A percentile compares a stretch with the other conserved stretches of the same genome.
Conservation (phyloP, 2,329 filamentous ascomycete species). For the Ceratocystis huliohia region DNA sequence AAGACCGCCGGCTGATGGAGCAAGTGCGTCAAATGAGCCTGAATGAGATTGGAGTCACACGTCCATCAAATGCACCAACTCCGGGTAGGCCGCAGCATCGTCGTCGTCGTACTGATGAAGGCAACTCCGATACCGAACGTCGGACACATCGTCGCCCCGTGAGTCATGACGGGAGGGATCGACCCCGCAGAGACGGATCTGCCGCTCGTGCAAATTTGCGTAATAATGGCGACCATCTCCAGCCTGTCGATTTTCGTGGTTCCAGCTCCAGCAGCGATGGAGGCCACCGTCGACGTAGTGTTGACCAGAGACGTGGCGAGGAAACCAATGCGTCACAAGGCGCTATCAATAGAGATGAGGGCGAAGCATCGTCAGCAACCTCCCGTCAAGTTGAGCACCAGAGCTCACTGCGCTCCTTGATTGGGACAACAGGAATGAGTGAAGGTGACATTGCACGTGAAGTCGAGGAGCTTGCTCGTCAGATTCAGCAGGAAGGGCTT, state of each 20-base stretch:
- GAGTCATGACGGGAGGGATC: constrained; percentile 24
- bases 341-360: background rate
- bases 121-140: constrained; percentile 19
- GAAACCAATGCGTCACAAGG: background rate
- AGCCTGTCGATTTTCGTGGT: constrained; percentile 27
- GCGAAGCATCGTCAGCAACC: constrained; percentile 18
- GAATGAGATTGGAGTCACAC: constrained; percentile 46
- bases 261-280: background rate
- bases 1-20: constrained; percentile 57
- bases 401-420: constrained; percentile 70
- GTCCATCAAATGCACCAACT: constrained; percentile 22
- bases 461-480: constrained; percentile 77
- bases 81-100: constrained; percentile 11
- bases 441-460: constrained; percentile 72
- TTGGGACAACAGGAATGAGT: constrained; percentile 67
- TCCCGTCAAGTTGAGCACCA: constrained; percentile 68
- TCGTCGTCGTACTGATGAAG: constrained; percentile 15
- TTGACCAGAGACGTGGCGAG: constrained; percentile 3
- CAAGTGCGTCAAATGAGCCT: constrained; percentile 63
- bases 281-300: constrained; percentile 12
- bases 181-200: background rate
- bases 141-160: constrained; percentile 23
- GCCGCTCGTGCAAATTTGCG: constrained; percentile 13
- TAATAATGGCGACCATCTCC: constrained; percentile 29
- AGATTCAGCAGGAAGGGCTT: constrained; percentile 78